phyloP scores from a whole-genome alignment of 805 yeast species.

The Barnettozyma vustinii region DNA sequence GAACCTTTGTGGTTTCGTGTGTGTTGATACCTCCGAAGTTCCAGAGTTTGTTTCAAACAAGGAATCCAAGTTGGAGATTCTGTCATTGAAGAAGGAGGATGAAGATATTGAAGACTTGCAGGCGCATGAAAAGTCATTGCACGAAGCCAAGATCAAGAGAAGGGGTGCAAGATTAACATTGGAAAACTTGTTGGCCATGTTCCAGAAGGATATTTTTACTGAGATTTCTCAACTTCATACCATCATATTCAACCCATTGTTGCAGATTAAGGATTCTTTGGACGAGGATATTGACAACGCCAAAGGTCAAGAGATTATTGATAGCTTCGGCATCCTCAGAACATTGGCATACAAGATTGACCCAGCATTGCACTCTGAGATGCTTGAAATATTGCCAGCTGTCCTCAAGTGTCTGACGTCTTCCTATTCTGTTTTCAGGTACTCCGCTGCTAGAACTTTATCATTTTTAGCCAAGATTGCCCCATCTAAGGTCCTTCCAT shows the following conservation, averaged over 20 bases:
- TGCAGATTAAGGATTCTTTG: conserved; percentile 27
- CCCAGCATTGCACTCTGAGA: conserved; percentile 38
- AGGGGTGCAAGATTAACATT: conserved; percentile 77
- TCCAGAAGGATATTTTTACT: conserved; percentile 49
- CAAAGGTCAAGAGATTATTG: conserved; percentile 76
- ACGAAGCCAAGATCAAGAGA: conserved; percentile 74
- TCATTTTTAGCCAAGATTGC: conserved; percentile 69
- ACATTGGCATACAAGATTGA: conserved; percentile 65
- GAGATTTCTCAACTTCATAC: conserved; percentile 62
- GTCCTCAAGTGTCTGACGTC: conserved; percentile 55
- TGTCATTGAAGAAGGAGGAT: conserved; percentile 69
- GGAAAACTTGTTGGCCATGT: conserved; percentile 48
- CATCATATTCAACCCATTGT: conserved; percentile 63
- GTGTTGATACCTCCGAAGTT: conserved; percentile 94
- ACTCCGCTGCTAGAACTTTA: conserved; percentile 84
- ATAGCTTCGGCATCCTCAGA: conserved; percentile 75
- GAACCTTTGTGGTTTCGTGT: conserved; percentile 85
- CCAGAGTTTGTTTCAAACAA: conserved; percentile 81
- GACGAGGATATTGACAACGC: conserved; percentile 33
- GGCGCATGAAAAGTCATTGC: conserved; percentile 56
- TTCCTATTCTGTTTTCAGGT: conserved; percentile 75
- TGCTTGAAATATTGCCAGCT: conserved; percentile 49
- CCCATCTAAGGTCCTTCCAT: conserved; percentile 70
- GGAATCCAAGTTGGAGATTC: conserved; percentile 44
- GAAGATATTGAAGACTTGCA: conserved; percentile 64